Conservation (phyloP, 106 monocot genomes). For the Allium sativum region DNA sequence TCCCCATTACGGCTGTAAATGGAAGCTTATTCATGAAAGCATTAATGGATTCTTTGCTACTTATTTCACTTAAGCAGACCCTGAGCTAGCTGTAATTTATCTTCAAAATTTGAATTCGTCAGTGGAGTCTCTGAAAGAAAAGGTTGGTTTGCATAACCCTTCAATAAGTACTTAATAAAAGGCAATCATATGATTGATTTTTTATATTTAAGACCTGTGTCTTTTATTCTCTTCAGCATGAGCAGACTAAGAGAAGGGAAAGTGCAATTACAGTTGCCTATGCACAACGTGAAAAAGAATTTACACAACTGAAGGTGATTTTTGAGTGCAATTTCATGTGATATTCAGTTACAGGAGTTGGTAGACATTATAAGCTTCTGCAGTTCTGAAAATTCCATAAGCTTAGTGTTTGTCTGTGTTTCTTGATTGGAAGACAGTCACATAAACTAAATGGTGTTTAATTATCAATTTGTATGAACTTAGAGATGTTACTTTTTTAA, state of each 20-base stretch:
- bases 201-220: not conserved
- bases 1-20: too few species aligned
- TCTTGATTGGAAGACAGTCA: too few species aligned
- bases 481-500: too few species aligned
- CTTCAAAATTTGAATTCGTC: constrained; percentile 81
- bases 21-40: not conserved
- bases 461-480: too few species aligned
- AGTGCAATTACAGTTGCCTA: constrained; percentile 89
- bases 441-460: too few species aligned
- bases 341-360: too few species aligned
- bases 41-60: not conserved
- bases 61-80: constrained; percentile 37
- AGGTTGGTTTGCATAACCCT: constrained; percentile 32
- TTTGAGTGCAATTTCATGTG: too few species aligned
- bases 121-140: constrained; percentile 83
- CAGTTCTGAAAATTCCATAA: too few species aligned
- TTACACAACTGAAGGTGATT: constrained; percentile 85
- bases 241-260: constrained; percentile 95
- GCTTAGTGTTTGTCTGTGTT: too few species aligned
- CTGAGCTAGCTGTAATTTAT: constrained; percentile 44
- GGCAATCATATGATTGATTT: not conserved
- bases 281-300: constrained; percentile 93
- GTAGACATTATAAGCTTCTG: too few species aligned
- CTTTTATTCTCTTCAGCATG: constrained; percentile 47
- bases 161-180: not conserved